phyloP scores from a whole-genome alignment of 2,329 filamentous ascomycete genomes.

The Botrytis paeoniae region DNA sequence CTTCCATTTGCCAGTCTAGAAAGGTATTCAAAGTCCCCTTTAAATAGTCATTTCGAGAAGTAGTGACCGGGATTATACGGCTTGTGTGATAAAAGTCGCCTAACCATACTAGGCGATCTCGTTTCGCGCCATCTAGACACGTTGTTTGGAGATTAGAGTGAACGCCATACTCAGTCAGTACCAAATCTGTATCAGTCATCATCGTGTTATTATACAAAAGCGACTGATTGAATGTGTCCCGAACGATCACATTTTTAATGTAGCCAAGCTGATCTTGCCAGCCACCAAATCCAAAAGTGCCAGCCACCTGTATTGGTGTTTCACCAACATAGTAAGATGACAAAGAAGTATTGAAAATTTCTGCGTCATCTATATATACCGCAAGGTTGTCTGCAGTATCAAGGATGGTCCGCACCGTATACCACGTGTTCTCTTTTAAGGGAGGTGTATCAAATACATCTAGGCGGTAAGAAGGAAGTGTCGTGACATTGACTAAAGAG shows the following conservation, averaged over 20 bases:
- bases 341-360: constrained; percentile 22
- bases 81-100: constrained; percentile 45
- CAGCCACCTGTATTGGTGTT: constrained; percentile 19
- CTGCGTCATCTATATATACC: constrained; percentile 34
- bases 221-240: constrained; percentile 35
- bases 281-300: constrained; percentile 43
- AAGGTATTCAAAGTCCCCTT: not conserved
- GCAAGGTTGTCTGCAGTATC: constrained; percentile 34
- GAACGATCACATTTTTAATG: constrained; percentile 39
- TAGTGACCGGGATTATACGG: constrained; percentile 40
- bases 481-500: not conserved
- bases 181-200: constrained; percentile 24
- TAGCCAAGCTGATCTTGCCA: constrained; percentile 42
- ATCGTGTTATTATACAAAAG: constrained; percentile 38
- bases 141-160: constrained; percentile 38
- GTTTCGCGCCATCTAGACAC: constrained; percentile 44
- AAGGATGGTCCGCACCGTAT: constrained; percentile 26
- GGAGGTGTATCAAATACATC: not conserved
- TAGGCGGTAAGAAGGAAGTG: not conserved
- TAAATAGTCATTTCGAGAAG: constrained; percentile 29
- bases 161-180: constrained; percentile 42
- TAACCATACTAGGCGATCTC: constrained; percentile 44
- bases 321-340: constrained; percentile 18
- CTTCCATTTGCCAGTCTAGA: not conserved
- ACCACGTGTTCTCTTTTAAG: constrained; percentile 4